Conservation (phyloP, 306 rosid species). For the Vachellia pachyceras region DNA sequence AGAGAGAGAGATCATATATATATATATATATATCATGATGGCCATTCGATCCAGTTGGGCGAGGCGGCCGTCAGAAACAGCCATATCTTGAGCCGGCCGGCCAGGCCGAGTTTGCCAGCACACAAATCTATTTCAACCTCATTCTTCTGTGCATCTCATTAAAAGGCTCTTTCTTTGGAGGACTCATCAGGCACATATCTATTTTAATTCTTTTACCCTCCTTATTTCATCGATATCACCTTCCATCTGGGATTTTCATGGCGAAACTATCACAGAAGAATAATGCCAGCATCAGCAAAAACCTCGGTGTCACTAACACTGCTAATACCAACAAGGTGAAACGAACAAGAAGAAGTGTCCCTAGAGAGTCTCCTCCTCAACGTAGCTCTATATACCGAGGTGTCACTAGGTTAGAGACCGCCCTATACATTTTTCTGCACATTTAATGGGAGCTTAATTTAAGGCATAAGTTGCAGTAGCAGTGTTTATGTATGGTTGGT, state of each 20-base stretch:
- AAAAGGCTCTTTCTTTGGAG: conserved; percentile 32
- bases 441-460: no score
- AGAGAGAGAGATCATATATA: conserved; percentile 1
- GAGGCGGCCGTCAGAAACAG: conserved; percentile 51
- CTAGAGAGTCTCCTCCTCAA: conserved; percentile 70
- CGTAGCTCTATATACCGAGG: conserved; percentile 88
- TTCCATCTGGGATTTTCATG: conserved; percentile 36
- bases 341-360: conserved; percentile 76
- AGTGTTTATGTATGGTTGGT: neutral
- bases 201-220: neutral
- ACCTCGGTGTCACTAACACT: conserved; percentile 10
- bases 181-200: conserved; percentile 21
- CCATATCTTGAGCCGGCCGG: conserved; percentile 43
- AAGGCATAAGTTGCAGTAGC: neutral
- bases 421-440: no score
- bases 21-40: no score
- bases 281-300: conserved; percentile 20
- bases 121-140: conserved; percentile 35
- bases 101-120: conserved; percentile 47
- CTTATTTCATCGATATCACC: neutral
- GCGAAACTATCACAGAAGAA: conserved; percentile 53
- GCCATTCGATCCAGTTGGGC: conserved; percentile 34
- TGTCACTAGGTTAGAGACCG: conserved; percentile 68
- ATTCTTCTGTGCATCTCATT: conserved; percentile 34
- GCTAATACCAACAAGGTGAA: conserved; percentile 49